Conservation (phyloP, 2,329 filamentous ascomycete genomes). For the Neopestalotiopsis rosae region DNA sequence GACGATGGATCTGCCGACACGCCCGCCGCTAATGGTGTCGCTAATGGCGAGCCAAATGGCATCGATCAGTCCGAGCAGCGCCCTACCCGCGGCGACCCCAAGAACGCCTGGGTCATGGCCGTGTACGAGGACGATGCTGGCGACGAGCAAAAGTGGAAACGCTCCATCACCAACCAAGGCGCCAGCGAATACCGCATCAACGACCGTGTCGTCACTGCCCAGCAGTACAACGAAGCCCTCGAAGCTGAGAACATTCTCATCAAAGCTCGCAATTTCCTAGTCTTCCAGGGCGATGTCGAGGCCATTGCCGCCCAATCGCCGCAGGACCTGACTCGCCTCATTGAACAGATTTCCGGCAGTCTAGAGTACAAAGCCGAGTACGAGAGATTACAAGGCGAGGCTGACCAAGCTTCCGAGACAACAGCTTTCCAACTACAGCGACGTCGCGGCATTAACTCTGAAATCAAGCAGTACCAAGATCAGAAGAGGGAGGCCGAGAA, state of each 20-base stretch:
- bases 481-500: conserved; percentile 96
- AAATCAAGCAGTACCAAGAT: conserved; percentile 97
- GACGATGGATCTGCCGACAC: conserved; percentile 79
- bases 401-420: conserved; percentile 86
- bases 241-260: conserved; percentile 96
- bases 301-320: conserved; percentile 95
- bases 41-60: conserved; percentile 65
- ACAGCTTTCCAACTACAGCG: conserved; percentile 88
- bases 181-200: conserved; percentile 98
- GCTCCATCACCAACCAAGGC: conserved; percentile 86
- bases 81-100: conserved; percentile 80
- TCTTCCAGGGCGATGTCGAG: conserved; percentile 98
- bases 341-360: conserved; percentile 97
- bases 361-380: conserved; percentile 95
- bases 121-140: conserved; percentile 98
- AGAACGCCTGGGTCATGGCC: conserved; percentile 98
- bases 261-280: conserved; percentile 96
- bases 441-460: conserved; percentile 92
- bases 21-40: conserved; percentile 61
- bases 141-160: conserved; percentile 95
- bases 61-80: conserved; percentile 61
- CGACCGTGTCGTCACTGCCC: conserved; percentile 83
- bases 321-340: conserved; percentile 88
- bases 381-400: conserved; percentile 84
- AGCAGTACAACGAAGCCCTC: conserved; percentile 90